Base-by-base conservation (phyloP, 257 asterid genomes). In the Lantana camara region DNA sequence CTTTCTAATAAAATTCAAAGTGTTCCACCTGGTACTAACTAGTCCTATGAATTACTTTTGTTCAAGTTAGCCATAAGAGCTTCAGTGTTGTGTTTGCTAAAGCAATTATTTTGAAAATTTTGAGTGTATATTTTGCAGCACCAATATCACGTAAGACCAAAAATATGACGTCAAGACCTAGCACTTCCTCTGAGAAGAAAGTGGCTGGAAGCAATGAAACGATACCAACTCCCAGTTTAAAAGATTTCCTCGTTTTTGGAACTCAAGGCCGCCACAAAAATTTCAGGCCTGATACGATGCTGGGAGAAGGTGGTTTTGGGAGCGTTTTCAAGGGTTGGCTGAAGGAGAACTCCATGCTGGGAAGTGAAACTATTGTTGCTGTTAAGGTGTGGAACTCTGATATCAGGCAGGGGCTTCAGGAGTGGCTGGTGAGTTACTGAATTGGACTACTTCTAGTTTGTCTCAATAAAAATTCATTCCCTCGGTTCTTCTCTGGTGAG, bases 241-340 rank as follows among this genome's bases (percentile, higher is more conserved):
- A 85, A n/a, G 79, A 55, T 77, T 37, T 90, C 87, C 81, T 49
- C 85, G 8, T 80, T 80, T 42, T 49, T 75, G 0, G 97, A 85
- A 30, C 95, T 90, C 29, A 85, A 16, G 80, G 63, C 63, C 1
- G 96, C 96, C 22, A 89, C 98, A 4, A 79, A 51, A 85, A 83
- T 67, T 91, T 91, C 77, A 80, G 83, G 58, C 65, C 15, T 27
- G 95, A 89, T 67, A 83, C 90, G 0, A 87, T 91, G 57, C 77
- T 91, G 13, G 98, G 96, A 21, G 96, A 86, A 64, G 98, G 98
- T n/a, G 98, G 96, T 16, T 91, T 91, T 67, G 98, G 98, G 1
- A 91, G 75, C 35, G 98, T 91, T 29, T 86, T 81, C 86, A 91
- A 86, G 65, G 98, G 98, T 17, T 91, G 92, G 95, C 79, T 91